phyloP scores from a whole-genome alignment of 179 eudicot species.

The Heliamphora pulchella region DNA sequence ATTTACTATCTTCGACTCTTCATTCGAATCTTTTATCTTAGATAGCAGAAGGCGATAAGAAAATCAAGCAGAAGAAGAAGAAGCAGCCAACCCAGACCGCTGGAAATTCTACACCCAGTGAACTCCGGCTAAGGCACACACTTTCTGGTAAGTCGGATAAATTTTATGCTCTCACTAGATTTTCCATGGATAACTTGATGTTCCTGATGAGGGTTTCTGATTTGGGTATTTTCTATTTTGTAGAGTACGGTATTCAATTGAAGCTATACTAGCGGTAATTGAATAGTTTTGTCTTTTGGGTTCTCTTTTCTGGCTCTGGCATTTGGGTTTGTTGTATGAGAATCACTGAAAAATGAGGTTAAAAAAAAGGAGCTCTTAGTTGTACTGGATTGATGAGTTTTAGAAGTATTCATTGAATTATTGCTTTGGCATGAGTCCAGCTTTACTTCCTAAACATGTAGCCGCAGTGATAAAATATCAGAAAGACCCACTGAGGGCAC shows the following conservation, averaged over 20 bases:
- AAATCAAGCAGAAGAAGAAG: no score
- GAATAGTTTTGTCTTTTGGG: not conserved
- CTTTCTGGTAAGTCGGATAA: slow-evolving; percentile 1
- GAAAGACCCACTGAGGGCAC: slow-evolving; percentile 76
- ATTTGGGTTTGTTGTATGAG: not conserved
- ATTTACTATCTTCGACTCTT: no score
- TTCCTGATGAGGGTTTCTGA: not conserved
- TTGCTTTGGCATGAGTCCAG: slow-evolving; percentile 44
- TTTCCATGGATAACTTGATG: not conserved
- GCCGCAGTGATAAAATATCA: slow-evolving; percentile 66
- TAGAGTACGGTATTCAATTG: not conserved
- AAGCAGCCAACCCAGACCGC: not conserved
- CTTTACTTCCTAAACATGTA: slow-evolving; percentile 82
- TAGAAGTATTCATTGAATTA: slow-evolving; percentile 6
- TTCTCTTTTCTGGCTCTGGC: slow-evolving; percentile 9
- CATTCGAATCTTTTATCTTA: no score
- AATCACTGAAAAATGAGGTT: not conserved
- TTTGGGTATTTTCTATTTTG: not conserved
- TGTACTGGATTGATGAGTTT: slow-evolving; percentile 15
- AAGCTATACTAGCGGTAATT: not conserved
- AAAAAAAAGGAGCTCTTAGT: not conserved
- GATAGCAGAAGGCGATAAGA: no score
- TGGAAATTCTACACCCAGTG: not conserved
- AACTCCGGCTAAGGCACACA: not conserved
- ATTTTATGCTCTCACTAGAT: not conserved